phyloP scores from a whole-genome alignment of 805 yeast genomes.

The Cephaloascus albidus region DNA sequence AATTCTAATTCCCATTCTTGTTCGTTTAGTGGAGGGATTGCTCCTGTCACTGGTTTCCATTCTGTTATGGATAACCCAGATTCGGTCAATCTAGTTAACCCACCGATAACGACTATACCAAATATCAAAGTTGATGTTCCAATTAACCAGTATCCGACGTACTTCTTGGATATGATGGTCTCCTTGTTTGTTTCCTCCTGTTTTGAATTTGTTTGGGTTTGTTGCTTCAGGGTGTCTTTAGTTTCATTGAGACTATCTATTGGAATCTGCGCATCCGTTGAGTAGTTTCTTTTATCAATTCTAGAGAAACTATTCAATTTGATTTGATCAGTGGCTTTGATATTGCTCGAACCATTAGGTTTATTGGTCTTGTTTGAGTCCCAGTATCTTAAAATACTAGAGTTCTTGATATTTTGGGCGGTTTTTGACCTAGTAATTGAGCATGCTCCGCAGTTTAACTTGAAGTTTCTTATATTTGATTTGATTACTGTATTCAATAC shows the following conservation, averaged over 20 bases:
- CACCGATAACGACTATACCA: constrained; percentile 95
- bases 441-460: background rate
- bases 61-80: constrained; percentile 95
- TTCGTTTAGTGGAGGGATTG: constrained; percentile 78
- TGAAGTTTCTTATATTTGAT: background rate
- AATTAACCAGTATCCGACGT: constrained; percentile 80
- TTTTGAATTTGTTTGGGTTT: background rate
- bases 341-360: background rate
- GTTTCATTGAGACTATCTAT: background rate
- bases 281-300: background rate
- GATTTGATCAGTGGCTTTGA: background rate
- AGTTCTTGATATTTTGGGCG: too few species aligned
- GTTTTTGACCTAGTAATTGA: too few species aligned
- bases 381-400: too few species aligned
- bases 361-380: background rate
- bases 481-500: constrained; percentile 19
- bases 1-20: constrained; percentile 85
- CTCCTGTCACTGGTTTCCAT: constrained; percentile 97
- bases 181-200: background rate
- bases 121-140: constrained; percentile 85
- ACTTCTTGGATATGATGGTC: background rate
- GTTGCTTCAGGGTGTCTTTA: background rate
- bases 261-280: background rate
- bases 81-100: constrained; percentile 90
- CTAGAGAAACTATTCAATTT: background rate